Percentiles rank a stretch among this genome's conserved stretches.
Evolutionary conservation across 148 eudicot species (phyloP).

Genomic region (Dysphania ambrosioides): DNA sequence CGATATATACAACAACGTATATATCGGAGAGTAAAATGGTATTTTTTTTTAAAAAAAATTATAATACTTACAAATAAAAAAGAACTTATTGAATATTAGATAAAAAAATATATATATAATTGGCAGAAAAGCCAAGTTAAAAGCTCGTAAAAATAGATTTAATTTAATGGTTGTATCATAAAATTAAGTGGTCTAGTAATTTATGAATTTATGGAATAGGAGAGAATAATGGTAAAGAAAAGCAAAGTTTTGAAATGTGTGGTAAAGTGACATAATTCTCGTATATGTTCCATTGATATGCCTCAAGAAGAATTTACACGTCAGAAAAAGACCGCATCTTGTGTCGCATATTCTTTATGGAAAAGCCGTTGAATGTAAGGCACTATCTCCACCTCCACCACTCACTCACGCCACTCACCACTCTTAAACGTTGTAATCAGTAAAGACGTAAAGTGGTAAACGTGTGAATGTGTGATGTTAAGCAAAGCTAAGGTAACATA

Average conservation of each 20-base stretch:
- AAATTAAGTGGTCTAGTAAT: no score
- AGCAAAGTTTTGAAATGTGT: neutral
- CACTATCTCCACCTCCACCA: conserved; percentile 10
- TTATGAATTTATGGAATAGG: no score
- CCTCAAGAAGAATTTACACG: conserved; percentile 3
- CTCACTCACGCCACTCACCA: no score
- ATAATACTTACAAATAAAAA: no score
- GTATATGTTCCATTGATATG: conserved; percentile 7
- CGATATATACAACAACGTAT: no score
- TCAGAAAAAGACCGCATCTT: neutral
- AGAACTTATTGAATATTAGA: no score
- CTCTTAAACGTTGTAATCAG: neutral
- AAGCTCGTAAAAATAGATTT: no score
- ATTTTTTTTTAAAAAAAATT: no score
- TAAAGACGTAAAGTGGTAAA: neutral
- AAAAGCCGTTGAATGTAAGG: conserved; percentile 13
- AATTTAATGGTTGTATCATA: no score
- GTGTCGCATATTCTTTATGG: conserved; percentile 28
- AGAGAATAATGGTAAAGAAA: neutral
- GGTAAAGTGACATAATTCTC: conserved; percentile 11
- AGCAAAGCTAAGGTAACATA: neutral
- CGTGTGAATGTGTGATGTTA: neutral
- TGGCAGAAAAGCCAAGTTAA: no score
- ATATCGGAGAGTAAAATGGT: no score
- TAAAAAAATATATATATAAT: no score